Evolutionary conservation across 352 stramenopile species (phyloP).

Genomic region (Pythium insidiosum): DNA sequence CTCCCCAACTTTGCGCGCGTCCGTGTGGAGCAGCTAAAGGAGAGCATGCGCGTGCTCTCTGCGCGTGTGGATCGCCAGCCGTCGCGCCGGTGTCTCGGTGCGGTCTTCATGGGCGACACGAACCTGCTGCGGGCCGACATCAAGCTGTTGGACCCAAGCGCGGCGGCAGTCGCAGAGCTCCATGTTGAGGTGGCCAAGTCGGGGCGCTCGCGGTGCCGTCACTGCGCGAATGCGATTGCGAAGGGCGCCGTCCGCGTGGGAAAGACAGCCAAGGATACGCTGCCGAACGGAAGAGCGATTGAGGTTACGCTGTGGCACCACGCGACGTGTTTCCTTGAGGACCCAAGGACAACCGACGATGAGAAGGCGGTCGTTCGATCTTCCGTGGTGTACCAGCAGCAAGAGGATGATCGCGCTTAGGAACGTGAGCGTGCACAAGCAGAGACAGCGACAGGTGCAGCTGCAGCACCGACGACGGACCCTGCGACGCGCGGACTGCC

Average conservation of each 20-base stretch:
- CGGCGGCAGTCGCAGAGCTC: conserved; percentile 25
- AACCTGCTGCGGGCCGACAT: conserved; percentile 58
- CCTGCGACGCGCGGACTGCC: conserved; percentile 41
- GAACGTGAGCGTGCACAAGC: too few species aligned
- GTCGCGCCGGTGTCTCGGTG: conserved; percentile 31
- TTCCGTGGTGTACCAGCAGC: too few species aligned
- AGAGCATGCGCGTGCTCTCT: conserved; percentile 37
- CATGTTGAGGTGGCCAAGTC: conserved; percentile 46
- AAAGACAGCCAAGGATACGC: conserved; percentile 31
- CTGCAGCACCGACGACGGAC: conserved; percentile 4
- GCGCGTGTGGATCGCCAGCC: conserved; percentile 24
- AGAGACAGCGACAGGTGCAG: too few species aligned
- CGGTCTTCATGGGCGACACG: conserved; percentile 71
- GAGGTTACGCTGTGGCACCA: conserved; percentile 63
- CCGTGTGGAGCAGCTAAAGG: conserved; percentile 43
- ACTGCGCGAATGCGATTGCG: conserved; percentile 32
- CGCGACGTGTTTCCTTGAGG: conserved; percentile 31
- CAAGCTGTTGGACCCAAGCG: conserved; percentile 37
- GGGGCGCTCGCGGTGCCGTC: conserved; percentile 42
- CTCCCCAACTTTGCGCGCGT: conserved; percentile 38
- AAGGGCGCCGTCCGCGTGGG: conserved; percentile 44
- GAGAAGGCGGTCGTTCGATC: conserved; percentile 37
- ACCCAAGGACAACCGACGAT: conserved; percentile 13
- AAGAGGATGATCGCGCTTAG: too few species aligned
- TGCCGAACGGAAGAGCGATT: conserved; percentile 30